Base-by-base conservation (phyloP, 495 filamentous ascomycete species). In the Penicillium mononematosum region DNA sequence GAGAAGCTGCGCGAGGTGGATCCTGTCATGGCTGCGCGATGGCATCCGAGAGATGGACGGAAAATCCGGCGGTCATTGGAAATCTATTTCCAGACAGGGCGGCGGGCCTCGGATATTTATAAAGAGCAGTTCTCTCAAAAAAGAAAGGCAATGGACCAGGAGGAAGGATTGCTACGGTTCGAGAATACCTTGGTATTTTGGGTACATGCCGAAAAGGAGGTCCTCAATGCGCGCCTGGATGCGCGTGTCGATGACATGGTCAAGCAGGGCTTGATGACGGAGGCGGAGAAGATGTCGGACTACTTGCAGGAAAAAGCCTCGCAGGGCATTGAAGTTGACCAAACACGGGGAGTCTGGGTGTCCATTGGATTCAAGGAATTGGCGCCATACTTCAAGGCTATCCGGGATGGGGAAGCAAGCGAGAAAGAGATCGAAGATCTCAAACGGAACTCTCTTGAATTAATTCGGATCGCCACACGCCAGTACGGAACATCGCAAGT, bases 361-460 rank as follows among this genome's bases (percentile, higher is more conserved):
- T 93, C 92, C 11, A 98, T 99, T 61, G 95, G 95, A 1, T 96
- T 90, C 70, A 96, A 94, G 64, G 91, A 99, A 69, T 84, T 96
- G 68, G 78, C 87, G 49, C 78, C 81, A 0, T 96, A 89, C 58
- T 75, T 92, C 20, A 56, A 75, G 4, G 82, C 84, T 7, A 58
- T 84, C 25, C 60, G 72, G 41, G 58, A 75, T 10, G 74, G 62
- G 2, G 58, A 63, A 0, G 46, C 52, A 2, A 70, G 66, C 25
- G 63, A 71, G 24, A 60, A 71, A 41, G 75, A 84, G 25, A 61
- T 84, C 1, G 67, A 77, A 50, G 58, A 60, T 0, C 56, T 84
- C 50, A 79, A 70, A 45, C 25, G 55, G 32, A 58, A 73, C 27
- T 80, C 78, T 10, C 65, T 88, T 19, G 80, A 85, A 58, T 70